Conservation (phyloP, 164 flowering plant species). For the Vitis cinerea region DNA sequence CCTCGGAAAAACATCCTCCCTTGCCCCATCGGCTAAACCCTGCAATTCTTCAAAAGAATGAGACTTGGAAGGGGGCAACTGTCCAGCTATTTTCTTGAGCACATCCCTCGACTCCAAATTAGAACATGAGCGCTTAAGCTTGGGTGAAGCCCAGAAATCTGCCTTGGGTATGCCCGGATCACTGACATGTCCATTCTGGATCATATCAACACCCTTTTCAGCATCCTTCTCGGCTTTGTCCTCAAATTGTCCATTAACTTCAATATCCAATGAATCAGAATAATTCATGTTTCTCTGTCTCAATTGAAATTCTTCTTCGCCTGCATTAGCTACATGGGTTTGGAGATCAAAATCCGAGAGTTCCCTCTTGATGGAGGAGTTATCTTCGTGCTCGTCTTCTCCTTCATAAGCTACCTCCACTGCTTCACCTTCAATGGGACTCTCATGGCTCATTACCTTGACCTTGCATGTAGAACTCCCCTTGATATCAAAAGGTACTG, state of each 20-base stretch:
- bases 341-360: constrained; percentile 59
- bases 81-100: constrained; percentile 32
- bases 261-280: constrained; percentile 13
- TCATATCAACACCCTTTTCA: constrained; percentile 27
- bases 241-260: constrained; percentile 14
- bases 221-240: constrained; percentile 20
- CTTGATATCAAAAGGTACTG: constrained; percentile 33
- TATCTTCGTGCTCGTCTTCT: constrained; percentile 76
- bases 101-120: constrained; percentile 54
- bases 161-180: constrained; percentile 74
- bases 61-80: constrained; percentile 46
- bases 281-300: constrained; percentile 9
- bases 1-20: constrained; percentile 8
- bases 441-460: constrained; percentile 46
- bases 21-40: constrained; percentile 24
- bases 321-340: constrained; percentile 24
- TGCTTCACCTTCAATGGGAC: constrained; percentile 29
- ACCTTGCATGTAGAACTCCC: constrained; percentile 31
- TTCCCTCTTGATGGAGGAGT: constrained; percentile 44
- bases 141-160: constrained; percentile 61
- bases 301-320: constrained; percentile 15
- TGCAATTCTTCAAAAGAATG: constrained; percentile 57
- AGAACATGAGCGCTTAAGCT: constrained; percentile 84
- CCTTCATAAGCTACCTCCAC: constrained; percentile 74
- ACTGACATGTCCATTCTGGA: constrained; percentile 71